Conservation (phyloP, 2,329 filamentous ascomycete species). For the Aschersonia sp. region DNA sequence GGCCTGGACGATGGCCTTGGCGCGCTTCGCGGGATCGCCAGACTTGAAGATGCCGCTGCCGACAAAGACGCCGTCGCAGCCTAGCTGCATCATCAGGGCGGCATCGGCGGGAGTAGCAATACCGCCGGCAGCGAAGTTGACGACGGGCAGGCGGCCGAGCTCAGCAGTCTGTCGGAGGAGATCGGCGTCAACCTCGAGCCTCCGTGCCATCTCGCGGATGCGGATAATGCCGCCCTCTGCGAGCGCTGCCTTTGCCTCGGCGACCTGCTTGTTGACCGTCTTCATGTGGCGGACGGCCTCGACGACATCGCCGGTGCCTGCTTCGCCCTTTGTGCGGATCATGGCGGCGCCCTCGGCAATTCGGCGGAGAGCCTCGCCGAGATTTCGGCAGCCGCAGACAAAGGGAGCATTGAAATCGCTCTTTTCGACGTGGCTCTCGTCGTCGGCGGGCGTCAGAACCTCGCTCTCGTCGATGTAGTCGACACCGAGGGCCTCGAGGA, state of each 20-base stretch:
- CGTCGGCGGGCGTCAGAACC: conserved; percentile 89
- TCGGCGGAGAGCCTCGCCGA: conserved; percentile 82
- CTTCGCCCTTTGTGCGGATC: conserved; percentile 98
- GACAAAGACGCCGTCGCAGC: conserved; percentile 95
- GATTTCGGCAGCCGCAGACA: conserved; percentile 88
- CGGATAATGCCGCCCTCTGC: conserved; percentile 33
- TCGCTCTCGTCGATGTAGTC: conserved; percentile 99
- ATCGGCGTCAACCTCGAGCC: conserved; percentile 63
- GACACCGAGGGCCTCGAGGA: conserved; percentile 85
- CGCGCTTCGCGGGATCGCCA: conserved; percentile 76
- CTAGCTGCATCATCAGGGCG: conserved; percentile 94
- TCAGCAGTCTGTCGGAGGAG: conserved; percentile 78
- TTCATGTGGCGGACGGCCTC: conserved; percentile 96
- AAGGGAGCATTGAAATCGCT: conserved; percentile 70
- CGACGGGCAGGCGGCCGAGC: conserved; percentile 77
- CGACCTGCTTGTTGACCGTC: conserved; percentile 72
- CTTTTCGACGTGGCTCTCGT: conserved; percentile 86
- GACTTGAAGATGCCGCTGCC: conserved; percentile 96
- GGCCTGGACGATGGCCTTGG: conserved; percentile 87
- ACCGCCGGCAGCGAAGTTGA: conserved; percentile 96
- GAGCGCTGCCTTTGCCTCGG: conserved; percentile 63
- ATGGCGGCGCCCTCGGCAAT: conserved; percentile 92
- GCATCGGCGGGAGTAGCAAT: conserved; percentile 98
- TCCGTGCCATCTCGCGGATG: conserved; percentile 60
- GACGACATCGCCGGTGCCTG: conserved; percentile 90